Percentiles rank a stretch among this genome's conserved stretches.
Conservation (phyloP, 225 moss, liverwort and hornwort species). For the Sphagnum tenellum region DNA sequence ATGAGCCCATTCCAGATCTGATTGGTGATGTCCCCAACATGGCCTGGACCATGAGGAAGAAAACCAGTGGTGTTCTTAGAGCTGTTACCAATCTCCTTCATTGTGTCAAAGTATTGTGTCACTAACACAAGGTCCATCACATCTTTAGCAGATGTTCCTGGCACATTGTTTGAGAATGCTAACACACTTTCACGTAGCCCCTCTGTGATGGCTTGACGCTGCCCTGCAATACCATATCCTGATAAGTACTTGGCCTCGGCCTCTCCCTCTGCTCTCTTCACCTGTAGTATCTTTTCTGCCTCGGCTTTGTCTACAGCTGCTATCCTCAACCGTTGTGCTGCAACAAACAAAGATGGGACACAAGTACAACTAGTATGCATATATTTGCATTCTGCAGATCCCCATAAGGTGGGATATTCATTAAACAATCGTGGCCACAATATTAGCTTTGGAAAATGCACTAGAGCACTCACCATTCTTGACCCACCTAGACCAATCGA, state of each 20-base stretch:
- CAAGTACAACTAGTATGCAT: too few species aligned
- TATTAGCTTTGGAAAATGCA: too few species aligned
- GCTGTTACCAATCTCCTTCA: conserved; percentile 81
- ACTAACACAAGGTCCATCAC: conserved; percentile 95
- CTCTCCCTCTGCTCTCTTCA: conserved; percentile 73
- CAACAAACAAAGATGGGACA: too few species aligned
- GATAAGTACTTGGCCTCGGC: conserved; percentile 87
- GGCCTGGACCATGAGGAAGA: conserved; percentile 88
- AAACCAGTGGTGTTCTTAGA: conserved; percentile 87
- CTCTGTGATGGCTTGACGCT: conserved; percentile 88
- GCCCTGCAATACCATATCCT: conserved; percentile 79
- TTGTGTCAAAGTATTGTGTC: conserved; percentile 97
- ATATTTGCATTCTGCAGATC: too few species aligned
- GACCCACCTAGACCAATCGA: too few species aligned
- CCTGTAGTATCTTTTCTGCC: conserved; percentile 68
- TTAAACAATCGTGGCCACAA: too few species aligned
- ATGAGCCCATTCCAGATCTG: conserved; percentile 89
- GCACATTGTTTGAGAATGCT: conserved; percentile 72
- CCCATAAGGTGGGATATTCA: too few species aligned
- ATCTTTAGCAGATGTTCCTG: conserved; percentile 84
- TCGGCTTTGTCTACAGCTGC: conserved; percentile 71
- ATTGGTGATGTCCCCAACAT: conserved; percentile 58
- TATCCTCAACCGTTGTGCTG: conserved; percentile 74
- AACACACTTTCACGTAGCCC: conserved; percentile 91
- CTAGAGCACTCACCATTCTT: too few species aligned